Evolutionary conservation across 1,284 basidiomycete genomes (phyloP).

Genomic region (Ustilago shanxiensis): DNA sequence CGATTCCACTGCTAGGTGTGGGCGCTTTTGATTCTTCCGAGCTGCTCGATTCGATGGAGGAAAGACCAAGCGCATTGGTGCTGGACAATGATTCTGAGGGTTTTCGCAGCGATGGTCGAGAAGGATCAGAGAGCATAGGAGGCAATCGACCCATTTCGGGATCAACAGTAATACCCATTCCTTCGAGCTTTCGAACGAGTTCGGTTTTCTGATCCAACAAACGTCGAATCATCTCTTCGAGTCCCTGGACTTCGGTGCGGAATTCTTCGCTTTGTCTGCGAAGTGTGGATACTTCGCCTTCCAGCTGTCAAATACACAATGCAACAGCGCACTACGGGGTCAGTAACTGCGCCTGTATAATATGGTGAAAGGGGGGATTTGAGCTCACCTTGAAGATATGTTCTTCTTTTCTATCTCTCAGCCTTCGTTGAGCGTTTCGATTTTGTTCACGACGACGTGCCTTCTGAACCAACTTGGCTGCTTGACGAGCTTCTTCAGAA

Average conservation of each 20-base stretch:
- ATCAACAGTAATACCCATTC: neutral
- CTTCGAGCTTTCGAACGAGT: constrained; percentile 11
- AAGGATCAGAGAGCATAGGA: neutral
- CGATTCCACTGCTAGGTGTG: neutral
- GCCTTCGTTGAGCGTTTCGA: constrained; percentile 34
- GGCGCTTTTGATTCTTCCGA: too few relatives aligned
- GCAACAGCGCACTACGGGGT: neutral
- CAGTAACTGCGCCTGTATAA: neutral
- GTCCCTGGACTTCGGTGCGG: neutral
- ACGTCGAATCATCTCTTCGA: constrained; percentile 37
- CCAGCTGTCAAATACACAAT: constrained; percentile 15
- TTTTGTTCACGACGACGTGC: constrained; percentile 40
- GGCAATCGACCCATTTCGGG: neutral
- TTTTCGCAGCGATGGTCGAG: neutral
- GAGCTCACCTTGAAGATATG: constrained; percentile 39
- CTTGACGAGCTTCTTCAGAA: constrained; percentile 31
- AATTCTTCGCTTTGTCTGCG: constrained; percentile 17
- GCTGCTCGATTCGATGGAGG: neutral
- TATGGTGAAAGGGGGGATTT: neutral
- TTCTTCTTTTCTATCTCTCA: constrained; percentile 42
- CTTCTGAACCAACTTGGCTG: constrained; percentile 35
- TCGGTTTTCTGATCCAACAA: constrained; percentile 23
- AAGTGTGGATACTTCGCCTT: constrained; percentile 25
- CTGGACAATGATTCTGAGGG: neutral
- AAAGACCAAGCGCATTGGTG: constrained; percentile 12